Percentiles rank a stretch among this genome's conserved stretches.
phyloP scores from a whole-genome alignment of 805 yeast genomes.

The Candida sphagnicola region DNA sequence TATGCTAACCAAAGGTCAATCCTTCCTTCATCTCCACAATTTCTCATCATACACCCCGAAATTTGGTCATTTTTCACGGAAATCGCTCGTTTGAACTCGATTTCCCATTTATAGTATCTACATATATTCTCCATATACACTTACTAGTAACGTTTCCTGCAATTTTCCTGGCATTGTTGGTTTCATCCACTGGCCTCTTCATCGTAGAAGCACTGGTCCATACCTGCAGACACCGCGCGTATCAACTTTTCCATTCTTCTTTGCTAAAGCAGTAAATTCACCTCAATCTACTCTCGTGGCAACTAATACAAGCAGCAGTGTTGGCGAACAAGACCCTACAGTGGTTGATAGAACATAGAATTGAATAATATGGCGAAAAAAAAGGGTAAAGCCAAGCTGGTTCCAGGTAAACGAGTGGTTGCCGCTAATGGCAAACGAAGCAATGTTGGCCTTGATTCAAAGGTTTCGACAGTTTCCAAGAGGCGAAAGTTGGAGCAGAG shows the following conservation, averaged over 20 bases:
- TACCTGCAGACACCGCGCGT: not conserved
- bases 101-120: not conserved
- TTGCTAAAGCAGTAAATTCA: too few relatives aligned
- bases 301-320: not conserved
- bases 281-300: not conserved
- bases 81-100: not conserved
- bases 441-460: not conserved
- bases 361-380: conserved; percentile 3
- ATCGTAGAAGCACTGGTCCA: too few relatives aligned
- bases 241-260: not conserved
- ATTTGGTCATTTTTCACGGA: not conserved
- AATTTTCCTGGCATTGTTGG: too few relatives aligned
- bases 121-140: not conserved
- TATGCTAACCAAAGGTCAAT: too few relatives aligned
- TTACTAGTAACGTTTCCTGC: not conserved
- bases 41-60: too few relatives aligned
- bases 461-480: conserved; percentile 5
- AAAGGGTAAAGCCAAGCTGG: conserved; percentile 3
- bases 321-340: not conserved
- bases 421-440: conserved; percentile 7
- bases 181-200: too few relatives aligned
- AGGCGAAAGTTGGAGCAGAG: conserved; percentile 17
- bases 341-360: not conserved
- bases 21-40: too few relatives aligned
- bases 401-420: not conserved